Evolutionary conservation across 805 yeast species (phyloP), one percentile per base, ranked within the genome.

Genomic region (Yamadazyma takamatsuzukensis): DNA sequence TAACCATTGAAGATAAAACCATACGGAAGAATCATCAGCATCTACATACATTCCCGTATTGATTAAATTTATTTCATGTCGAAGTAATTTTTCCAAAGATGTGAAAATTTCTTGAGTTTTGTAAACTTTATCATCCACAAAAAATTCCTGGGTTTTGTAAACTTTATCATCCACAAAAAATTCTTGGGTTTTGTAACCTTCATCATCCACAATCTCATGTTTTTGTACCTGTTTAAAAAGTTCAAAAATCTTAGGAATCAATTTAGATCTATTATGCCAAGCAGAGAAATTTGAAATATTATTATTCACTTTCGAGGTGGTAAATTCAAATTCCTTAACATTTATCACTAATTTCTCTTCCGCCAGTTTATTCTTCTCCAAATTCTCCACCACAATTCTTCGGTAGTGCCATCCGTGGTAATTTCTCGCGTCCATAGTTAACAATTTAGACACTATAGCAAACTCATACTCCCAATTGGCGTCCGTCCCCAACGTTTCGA

Each of bases 361-460:
- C 6, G 28, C 34, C 4, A 34, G 25, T 2, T 18, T 24, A 10
- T 12, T 23, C 3, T 26, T 29, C 37, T 61, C 67, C 55, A 51
- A 31, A 53, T 63, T 58, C 4, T 51, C 49, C 4, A 85, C 74
- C 5, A 93, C 76, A 34, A 74, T 74, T 36, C 97, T 68, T 49
- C 98, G 68, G 54, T 93, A 93, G 30, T 84, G 87, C 98, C 98
- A 90, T 2, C 95, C 97, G 54, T 89, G 97, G 56, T 72, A 93
- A 54, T 93, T 93, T 46, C 98, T 72, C 12, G 83, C 68, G 51
- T 93, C 98, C 31, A 73, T 55, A 16, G 71, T 69, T 33, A 90
- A 66, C 47, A 93, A 61, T 47, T 77, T 78, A 37, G 74, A 74
- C 1, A 86, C 89, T 6, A 88, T 68, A 1, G 57, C 66, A 47